phyloP scores from a whole-genome alignment of 306 rosid genomes.

The Nissolia schottii region DNA sequence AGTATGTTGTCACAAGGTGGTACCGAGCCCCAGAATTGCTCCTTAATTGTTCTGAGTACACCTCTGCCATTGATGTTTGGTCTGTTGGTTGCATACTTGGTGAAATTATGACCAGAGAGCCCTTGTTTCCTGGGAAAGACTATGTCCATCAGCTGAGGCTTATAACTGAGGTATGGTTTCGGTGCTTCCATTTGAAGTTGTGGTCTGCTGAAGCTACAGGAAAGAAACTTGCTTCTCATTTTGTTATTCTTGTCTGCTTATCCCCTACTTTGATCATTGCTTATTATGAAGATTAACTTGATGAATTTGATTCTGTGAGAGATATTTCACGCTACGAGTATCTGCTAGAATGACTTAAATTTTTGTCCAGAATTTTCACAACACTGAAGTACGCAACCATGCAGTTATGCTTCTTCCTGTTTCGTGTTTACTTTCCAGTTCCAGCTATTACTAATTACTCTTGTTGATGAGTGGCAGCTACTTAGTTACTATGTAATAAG shows the following conservation, averaged over 20 bases:
- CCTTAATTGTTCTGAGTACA: conserved; percentile 78
- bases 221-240: no score
- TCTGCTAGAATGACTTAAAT: not conserved
- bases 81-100: conserved; percentile 89
- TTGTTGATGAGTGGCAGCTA: not conserved
- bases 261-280: not conserved
- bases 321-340: not conserved
- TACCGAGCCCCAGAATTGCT: conserved; percentile 52
- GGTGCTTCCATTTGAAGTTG: conserved; percentile 13
- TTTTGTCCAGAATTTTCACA: conserved; percentile 7
- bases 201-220: not conserved
- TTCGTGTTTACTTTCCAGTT: not conserved
- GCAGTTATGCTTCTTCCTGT: not conserved
- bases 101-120: conserved; percentile 76
- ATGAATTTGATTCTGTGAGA: no score
- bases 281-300: no score
- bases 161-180: conserved; percentile 29
- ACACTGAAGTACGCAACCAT: not conserved
- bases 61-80: conserved; percentile 90
- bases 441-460: not conserved
- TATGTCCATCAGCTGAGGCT: conserved; percentile 37
- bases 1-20: conserved; percentile 42
- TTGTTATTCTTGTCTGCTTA: no score
- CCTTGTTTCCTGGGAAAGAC: conserved; percentile 86
- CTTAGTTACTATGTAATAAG: not conserved